Evolutionary conservation across 2,329 filamentous ascomycete species (phyloP).

Genomic region (Corynespora cassiicola): DNA sequence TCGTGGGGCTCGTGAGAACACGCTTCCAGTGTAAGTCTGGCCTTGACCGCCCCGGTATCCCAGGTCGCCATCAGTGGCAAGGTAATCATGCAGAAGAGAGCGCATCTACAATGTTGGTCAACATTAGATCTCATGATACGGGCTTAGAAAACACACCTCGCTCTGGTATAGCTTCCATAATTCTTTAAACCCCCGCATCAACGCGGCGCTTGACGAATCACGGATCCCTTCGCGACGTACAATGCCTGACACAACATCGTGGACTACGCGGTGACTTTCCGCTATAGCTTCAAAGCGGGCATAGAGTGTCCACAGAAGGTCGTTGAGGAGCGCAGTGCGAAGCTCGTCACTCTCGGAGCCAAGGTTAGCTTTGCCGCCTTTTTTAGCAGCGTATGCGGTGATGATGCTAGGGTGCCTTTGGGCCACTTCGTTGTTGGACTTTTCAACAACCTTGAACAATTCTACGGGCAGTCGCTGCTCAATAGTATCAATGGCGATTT

Average conservation of each 20-base stretch:
- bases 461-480: conserved; percentile 94
- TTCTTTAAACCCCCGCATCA: conserved; percentile 92
- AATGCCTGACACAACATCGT: conserved; percentile 89
- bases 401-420: conserved; percentile 88
- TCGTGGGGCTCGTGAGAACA: conserved; percentile 59
- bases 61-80: conserved; percentile 87
- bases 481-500: conserved; percentile 85
- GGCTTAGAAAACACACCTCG: conserved; percentile 59
- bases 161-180: conserved; percentile 98
- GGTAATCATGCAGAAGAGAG: conserved; percentile 91
- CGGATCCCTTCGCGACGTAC: conserved; percentile 76
- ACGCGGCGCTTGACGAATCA: conserved; percentile 62
- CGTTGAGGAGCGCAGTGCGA: conserved; percentile 84
- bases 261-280: conserved; percentile 90
- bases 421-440: conserved; percentile 93
- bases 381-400: conserved; percentile 57
- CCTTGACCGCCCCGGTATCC: conserved; percentile 62
- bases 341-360: conserved; percentile 71
- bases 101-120: conserved; percentile 64
- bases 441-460: conserved; percentile 90
- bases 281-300: conserved; percentile 97
- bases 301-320: conserved; percentile 89
- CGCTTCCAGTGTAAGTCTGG: conserved; percentile 56
- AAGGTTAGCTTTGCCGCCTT: conserved; percentile 66
- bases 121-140: background rate